Conservation (phyloP, 805 yeast species). For the Wickerhamiella occidentalis region DNA sequence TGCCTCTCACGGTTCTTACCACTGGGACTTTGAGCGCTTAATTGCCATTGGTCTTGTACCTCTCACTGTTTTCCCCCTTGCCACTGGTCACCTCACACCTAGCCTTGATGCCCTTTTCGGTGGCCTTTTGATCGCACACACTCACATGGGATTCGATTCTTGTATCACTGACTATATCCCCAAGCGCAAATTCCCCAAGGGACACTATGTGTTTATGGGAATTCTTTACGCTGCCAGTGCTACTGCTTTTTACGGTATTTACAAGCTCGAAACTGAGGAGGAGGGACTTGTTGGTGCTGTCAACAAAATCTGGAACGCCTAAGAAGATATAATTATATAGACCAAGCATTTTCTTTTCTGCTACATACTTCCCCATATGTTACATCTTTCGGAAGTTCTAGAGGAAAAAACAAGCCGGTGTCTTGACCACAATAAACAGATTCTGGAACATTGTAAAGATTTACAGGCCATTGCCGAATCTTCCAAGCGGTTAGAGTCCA, state of each 20-base stretch:
- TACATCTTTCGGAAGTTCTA: background rate
- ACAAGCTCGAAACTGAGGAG: slow-evolving; percentile 59
- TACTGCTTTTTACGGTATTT: slow-evolving; percentile 65
- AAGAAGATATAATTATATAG: slow-evolving; percentile 11
- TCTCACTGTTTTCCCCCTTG: slow-evolving; percentile 59
- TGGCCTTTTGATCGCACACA: slow-evolving; percentile 56
- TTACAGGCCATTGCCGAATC: background rate
- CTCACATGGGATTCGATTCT: slow-evolving; percentile 75
- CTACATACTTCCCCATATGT: background rate
- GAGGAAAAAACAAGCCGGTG: background rate
- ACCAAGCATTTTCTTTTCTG: background rate
- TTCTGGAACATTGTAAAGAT: background rate
- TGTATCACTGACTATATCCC: slow-evolving; percentile 93
- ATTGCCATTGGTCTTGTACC: slow-evolving; percentile 67
- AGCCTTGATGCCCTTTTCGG: slow-evolving; percentile 61
- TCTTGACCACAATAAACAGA: background rate
- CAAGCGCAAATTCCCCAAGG: slow-evolving; percentile 64
- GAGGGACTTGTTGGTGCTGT: slow-evolving; percentile 66
- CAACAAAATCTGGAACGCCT: slow-evolving; percentile 48
- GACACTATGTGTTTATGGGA: slow-evolving; percentile 57
- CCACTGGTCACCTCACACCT: slow-evolving; percentile 60
- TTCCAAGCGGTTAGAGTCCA: background rate
- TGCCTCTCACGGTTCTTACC: slow-evolving; percentile 69
- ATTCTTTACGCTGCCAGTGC: slow-evolving; percentile 62
- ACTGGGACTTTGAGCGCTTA: slow-evolving; percentile 83